These are phyloP conservation scores for Conringia planisiliqua DNA, from an alignment of 345 rosid genomes.

Conservation along the genomic window DNA sequence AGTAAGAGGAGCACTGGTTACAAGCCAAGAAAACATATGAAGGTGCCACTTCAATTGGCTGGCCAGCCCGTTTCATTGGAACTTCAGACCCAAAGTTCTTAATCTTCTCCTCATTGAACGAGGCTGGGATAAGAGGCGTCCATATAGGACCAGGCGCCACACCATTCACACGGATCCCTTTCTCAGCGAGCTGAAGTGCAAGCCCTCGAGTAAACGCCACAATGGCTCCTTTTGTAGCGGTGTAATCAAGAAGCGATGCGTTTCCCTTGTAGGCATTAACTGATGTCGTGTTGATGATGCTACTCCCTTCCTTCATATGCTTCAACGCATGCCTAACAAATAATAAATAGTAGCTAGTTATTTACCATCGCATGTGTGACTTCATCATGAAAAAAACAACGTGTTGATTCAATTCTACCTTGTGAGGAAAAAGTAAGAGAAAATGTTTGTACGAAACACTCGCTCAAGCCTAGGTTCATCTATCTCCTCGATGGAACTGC, in stretches of 20 bases:
- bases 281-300: conserved; percentile 72
- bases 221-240: conserved; percentile 72
- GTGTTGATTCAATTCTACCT: conserved; percentile 32
- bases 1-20: conserved; percentile 78
- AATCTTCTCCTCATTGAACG: conserved; percentile 52
- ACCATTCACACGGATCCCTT: conserved; percentile 64
- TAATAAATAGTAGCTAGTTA: not conserved
- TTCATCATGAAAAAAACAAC: not conserved
- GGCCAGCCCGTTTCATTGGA: conserved; percentile 71
- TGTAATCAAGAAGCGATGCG: conserved; percentile 55
- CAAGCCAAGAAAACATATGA: conserved; percentile 72
- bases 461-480: conserved; percentile 69
- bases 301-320: conserved; percentile 79
- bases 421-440: conserved; percentile 57
- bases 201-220: conserved; percentile 79
- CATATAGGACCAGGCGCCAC: conserved; percentile 84
- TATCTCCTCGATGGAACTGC: conserved; percentile 51
- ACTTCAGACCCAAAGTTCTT: conserved; percentile 47
- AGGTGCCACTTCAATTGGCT: conserved; percentile 74
- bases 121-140: conserved; percentile 80
- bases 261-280: conserved; percentile 64
- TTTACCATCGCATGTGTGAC: too few relatives aligned
- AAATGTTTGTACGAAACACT: conserved; percentile 69
- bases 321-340: conserved; percentile 51
- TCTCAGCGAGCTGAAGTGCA: conserved; percentile 55